These are phyloP conservation scores for Panellus pusillus DNA, from an alignment of 768 basidiomycete species.

Conservation along the genomic window DNA sequence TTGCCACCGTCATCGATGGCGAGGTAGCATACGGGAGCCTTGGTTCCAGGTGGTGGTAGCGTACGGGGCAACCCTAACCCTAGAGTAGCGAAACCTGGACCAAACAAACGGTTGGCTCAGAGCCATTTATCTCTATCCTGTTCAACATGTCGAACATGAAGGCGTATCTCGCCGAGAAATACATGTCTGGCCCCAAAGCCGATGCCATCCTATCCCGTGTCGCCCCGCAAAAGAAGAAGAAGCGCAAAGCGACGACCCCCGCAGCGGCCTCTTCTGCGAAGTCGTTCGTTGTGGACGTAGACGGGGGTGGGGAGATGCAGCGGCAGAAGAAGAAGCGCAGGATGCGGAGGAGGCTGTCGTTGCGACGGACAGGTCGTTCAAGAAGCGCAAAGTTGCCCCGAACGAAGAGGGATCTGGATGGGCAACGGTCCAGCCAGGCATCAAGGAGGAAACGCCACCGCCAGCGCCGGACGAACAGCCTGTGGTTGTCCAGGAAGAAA, in stretches of 20 bases:
- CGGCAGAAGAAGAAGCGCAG: conserved; percentile 48
- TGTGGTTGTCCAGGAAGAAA: conserved; percentile 49
- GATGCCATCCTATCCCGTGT: conserved; percentile 85
- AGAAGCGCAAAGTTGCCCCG: conserved; percentile 56
- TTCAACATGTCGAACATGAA: conserved; percentile 56
- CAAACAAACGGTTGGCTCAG: no score
- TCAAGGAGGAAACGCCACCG: conserved; percentile 50
- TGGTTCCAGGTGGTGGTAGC: not conserved
- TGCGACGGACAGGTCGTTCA: conserved; percentile 75
- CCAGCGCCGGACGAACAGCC: conserved; percentile 76
- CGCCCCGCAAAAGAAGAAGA: conserved; percentile 71
- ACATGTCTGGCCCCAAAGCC: conserved; percentile 96
- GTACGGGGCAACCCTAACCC: not conserved
- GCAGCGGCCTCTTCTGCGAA: conserved; percentile 25
- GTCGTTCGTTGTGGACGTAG: conserved; percentile 61
- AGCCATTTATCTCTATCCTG: not conserved
- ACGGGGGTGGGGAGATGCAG: conserved; percentile 64
- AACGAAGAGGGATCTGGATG: conserved; percentile 56
- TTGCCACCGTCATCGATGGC: conserved; percentile 78
- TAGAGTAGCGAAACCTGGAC: no score
- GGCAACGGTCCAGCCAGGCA: conserved; percentile 64
- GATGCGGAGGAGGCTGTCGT: conserved; percentile 66
- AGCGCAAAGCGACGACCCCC: conserved; percentile 50
- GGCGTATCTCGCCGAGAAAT: conserved; percentile 85
- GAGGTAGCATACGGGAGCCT: conserved; percentile 56